Evolutionary conservation across 2,329 filamentous ascomycete genomes (phyloP).

Genomic region (Pestalotiopsis sp.): DNA sequence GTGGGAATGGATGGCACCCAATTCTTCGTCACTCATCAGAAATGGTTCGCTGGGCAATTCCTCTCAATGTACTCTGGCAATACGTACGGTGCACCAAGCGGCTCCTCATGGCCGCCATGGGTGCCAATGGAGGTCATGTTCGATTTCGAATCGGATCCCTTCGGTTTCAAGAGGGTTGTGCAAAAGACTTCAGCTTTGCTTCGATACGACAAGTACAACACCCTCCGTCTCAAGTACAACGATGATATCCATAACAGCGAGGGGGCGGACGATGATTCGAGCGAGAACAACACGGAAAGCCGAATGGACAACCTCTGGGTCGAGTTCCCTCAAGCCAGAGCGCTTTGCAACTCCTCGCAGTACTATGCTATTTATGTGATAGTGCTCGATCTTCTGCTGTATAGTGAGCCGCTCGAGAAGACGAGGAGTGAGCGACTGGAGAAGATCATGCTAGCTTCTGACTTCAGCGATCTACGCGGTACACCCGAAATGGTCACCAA

Average conservation of each 20-base stretch:
- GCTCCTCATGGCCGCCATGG: constrained; percentile 96
- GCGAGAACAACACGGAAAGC: constrained; percentile 63
- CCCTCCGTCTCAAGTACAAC: constrained; percentile 93
- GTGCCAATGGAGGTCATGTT: constrained; percentile 99
- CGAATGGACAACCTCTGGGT: constrained; percentile 97
- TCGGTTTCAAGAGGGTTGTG: constrained; percentile 97
- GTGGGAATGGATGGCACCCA: constrained; percentile 97
- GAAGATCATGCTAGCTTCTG: constrained; percentile 98
- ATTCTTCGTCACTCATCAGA: constrained; percentile 95
- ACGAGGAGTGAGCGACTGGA: constrained; percentile 93
- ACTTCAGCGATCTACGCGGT: constrained; percentile 95
- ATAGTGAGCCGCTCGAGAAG: constrained; percentile 95
- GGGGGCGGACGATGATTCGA: constrained; percentile 52
- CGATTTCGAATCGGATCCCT: constrained; percentile 89
- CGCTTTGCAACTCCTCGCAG: constrained; percentile 95
- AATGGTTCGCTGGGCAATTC: constrained; percentile 82
- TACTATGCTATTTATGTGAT: constrained; percentile 99
- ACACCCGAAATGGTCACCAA: constrained; percentile 91
- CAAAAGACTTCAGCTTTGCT: constrained; percentile 95
- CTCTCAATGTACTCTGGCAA: constrained; percentile 94
- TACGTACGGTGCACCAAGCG: constrained; percentile 82
- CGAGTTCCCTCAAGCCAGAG: constrained; percentile 90
- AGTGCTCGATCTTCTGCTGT: constrained; percentile 91
- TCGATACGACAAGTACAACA: constrained; percentile 98
- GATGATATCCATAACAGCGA: constrained; percentile 82